Evolutionary conservation across 768 basidiomycete genomes (phyloP).

Genomic region (Tylopilus sp.): DNA sequence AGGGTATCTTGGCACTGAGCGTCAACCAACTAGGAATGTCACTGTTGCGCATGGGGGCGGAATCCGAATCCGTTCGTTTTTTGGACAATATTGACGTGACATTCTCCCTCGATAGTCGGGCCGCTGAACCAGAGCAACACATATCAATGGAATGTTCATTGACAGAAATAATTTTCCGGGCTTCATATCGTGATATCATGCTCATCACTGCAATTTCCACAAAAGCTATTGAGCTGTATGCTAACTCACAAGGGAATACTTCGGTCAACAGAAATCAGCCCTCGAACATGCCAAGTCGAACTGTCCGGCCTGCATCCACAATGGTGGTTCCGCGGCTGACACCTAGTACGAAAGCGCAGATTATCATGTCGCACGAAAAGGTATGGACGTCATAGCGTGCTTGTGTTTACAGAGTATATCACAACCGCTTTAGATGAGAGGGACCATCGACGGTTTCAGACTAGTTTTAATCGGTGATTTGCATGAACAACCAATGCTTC

Average conservation of each 20-base stretch:
- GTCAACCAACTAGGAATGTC: slow-evolving; percentile 90
- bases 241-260: slow-evolving; percentile 33
- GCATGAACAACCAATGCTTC: slow-evolving; percentile 92
- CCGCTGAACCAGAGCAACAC: slow-evolving; percentile 65
- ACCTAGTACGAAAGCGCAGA: slow-evolving; percentile 37
- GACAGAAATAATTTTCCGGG: slow-evolving; percentile 86
- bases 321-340: slow-evolving; percentile 10
- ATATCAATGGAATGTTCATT: slow-evolving; percentile 79
- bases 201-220: slow-evolving; percentile 85
- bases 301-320: slow-evolving; percentile 4
- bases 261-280: slow-evolving; percentile 3
- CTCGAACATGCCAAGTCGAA: slow-evolving; percentile 6
- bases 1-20: slow-evolving; percentile 82
- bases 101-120: slow-evolving; percentile 81
- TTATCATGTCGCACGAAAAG: slow-evolving; percentile 78
- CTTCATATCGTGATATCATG: slow-evolving; percentile 92
- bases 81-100: slow-evolving; percentile 91
- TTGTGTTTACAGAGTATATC: background rate
- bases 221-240: slow-evolving; percentile 80
- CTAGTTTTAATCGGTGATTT: slow-evolving; percentile 92
- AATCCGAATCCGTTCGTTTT: slow-evolving; percentile 82
- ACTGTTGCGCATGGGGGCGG: slow-evolving; percentile 79
- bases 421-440: slow-evolving; percentile 58
- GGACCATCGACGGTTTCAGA: slow-evolving; percentile 86
- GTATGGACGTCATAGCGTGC: slow-evolving; percentile 37